These are phyloP conservation scores for Fusarium multiceps DNA, from an alignment of 2,329 filamentous ascomycete genomes.

Conservation along the genomic window DNA sequence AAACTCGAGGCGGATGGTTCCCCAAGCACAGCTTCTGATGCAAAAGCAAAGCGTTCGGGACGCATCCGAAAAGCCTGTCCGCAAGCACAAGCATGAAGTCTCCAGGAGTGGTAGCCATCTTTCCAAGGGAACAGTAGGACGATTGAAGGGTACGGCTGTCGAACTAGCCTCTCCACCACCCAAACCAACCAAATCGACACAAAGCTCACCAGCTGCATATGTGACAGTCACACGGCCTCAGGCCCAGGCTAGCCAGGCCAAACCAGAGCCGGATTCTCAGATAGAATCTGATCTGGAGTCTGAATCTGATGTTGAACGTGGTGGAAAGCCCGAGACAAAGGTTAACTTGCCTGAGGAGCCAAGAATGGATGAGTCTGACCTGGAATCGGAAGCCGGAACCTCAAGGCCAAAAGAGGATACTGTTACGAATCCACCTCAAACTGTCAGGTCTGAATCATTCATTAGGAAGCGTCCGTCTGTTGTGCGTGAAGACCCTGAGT, in stretches of 20 bases:
- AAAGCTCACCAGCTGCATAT: not conserved
- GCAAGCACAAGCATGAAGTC: constrained; percentile 56
- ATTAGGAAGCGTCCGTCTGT: constrained; percentile 56
- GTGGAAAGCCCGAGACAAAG: not conserved
- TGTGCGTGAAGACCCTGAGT: constrained; percentile 59
- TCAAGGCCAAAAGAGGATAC: not conserved
- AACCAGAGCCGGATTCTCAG: constrained; percentile 5
- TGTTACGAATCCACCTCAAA: not conserved
- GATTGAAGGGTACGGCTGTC: constrained; percentile 61
- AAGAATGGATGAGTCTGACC: constrained; percentile 9
- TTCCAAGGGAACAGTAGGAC: constrained; percentile 64
- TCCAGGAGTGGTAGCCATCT: constrained; percentile 59
- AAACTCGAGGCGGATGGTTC: constrained; percentile 73
- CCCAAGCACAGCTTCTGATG: constrained; percentile 56
- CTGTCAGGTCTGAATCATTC: not conserved
- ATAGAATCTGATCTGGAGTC: constrained; percentile 27
- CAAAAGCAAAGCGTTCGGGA: constrained; percentile 57
- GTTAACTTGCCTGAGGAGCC: constrained; percentile 3
- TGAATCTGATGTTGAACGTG: constrained; percentile 11
- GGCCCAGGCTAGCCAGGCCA: not conserved
- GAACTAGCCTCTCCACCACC: constrained; percentile 41
- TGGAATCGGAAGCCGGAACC: constrained; percentile 5
- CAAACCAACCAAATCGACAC: constrained; percentile 44
- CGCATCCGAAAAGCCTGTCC: constrained; percentile 52
- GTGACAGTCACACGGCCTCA: constrained; percentile 5